phyloP scores from a whole-genome alignment of 2,329 filamentous ascomycete species.

The Alternaria metachromatica region DNA sequence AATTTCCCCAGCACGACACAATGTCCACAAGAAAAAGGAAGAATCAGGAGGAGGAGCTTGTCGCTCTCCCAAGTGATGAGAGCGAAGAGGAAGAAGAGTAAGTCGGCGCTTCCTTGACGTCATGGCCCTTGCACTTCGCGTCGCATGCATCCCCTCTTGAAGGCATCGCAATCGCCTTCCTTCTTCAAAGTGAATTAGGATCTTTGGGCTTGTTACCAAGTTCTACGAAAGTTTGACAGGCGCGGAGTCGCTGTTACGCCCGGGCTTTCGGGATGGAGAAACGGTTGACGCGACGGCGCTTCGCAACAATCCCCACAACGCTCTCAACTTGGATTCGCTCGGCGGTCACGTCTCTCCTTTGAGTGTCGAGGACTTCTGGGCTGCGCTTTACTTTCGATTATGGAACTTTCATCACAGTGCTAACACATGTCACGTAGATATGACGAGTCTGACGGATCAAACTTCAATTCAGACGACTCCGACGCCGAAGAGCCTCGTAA shows the following conservation, averaged over 20 bases:
- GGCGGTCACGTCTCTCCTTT: not conserved
- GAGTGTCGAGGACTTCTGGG: not conserved
- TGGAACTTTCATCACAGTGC: slow-evolving; percentile 18
- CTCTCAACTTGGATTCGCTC: not conserved
- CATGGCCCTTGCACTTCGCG: slow-evolving; percentile 32
- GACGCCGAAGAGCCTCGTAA: slow-evolving; percentile 47
- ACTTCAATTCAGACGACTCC: slow-evolving; percentile 47
- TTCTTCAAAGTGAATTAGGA: slow-evolving; percentile 13
- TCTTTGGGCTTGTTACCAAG: slow-evolving; percentile 11
- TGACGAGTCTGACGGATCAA: slow-evolving; percentile 46
- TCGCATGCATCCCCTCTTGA: slow-evolving; percentile 28
- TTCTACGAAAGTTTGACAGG: slow-evolving; percentile 26
- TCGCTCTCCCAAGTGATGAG: slow-evolving; percentile 53
- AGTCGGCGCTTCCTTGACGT: slow-evolving; percentile 48
- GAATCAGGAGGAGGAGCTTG: slow-evolving; percentile 54
- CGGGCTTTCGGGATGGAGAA: slow-evolving; percentile 18
- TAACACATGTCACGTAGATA: slow-evolving; percentile 37
- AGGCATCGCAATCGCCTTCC: slow-evolving; percentile 30
- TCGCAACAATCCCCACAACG: not conserved
- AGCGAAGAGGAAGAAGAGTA: slow-evolving; percentile 55
- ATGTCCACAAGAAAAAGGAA: slow-evolving; percentile 56
- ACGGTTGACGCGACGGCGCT: not conserved
- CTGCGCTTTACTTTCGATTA: not conserved
- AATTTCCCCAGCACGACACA: slow-evolving; percentile 16
- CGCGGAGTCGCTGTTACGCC: slow-evolving; percentile 9